Evolutionary conservation across 1,284 basidiomycete genomes (phyloP).

Genomic region (Irpex sp.): DNA sequence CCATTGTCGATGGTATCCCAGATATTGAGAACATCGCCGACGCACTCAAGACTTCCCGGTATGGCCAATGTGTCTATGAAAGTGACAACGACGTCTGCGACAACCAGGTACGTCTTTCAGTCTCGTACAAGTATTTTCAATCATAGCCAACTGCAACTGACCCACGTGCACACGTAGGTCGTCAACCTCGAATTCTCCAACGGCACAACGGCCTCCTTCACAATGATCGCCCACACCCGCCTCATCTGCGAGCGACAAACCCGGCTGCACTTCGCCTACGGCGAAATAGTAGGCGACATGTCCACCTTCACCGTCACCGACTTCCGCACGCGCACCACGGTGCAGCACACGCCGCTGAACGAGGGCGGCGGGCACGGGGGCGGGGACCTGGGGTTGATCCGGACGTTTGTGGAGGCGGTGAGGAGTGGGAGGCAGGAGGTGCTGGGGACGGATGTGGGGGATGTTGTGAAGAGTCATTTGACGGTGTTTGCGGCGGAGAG

Average conservation of each 20-base stretch:
- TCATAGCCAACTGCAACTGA: conserved; percentile 20
- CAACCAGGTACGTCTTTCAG: conserved; percentile 19
- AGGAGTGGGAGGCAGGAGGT: conserved; percentile 53
- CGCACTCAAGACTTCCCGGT: conserved; percentile 47
- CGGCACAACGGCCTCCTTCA: conserved; percentile 74
- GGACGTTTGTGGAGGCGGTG: conserved; percentile 73
- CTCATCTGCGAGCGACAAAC: conserved; percentile 72
- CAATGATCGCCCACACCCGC: conserved; percentile 74
- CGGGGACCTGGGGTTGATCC: conserved; percentile 72
- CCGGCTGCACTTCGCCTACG: conserved; percentile 74
- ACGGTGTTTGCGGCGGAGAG: conserved; percentile 84
- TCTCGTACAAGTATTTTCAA: conserved; percentile 22
- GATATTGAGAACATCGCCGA: conserved; percentile 71
- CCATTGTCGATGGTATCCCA: conserved; percentile 71
- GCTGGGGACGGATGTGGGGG: conserved; percentile 63
- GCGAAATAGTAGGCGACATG: conserved; percentile 85
- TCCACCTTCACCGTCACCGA: conserved; percentile 70
- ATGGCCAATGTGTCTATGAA: conserved; percentile 83
- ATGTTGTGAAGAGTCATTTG: conserved; percentile 75
- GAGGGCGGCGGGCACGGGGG: conserved; percentile 78
- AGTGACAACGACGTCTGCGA: conserved; percentile 59
- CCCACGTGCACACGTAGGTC: conserved; percentile 34
- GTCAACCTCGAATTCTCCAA: conserved; percentile 80
- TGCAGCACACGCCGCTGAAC: conserved; percentile 44
- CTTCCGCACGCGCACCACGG: conserved; percentile 57